Evolutionary conservation across 495 filamentous ascomycete species (phyloP), one percentile per base, ranked within the genome.

Genomic region (Aspergillus carlsbadensis): DNA sequence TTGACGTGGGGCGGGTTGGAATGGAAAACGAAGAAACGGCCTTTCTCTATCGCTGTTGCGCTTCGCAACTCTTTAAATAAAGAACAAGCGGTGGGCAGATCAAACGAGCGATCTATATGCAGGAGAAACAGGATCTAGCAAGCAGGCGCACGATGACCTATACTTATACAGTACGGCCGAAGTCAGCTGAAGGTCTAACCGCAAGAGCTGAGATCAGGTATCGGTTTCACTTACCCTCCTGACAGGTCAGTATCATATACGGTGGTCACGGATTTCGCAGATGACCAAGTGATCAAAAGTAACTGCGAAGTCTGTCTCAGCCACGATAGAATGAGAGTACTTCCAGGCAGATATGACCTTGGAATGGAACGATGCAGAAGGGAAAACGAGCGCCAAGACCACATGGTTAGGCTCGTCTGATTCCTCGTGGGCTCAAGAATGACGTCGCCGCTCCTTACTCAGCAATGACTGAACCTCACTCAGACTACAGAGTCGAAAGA

Each of bases 371-470:
- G 35, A 37, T 10, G 22, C 50, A 45, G 43, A 37, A 51, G 37
- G 43, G 18, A 39, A 58, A 42, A 39, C 22, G 22, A 35, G 31
- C 49, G 47, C 33, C 36, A 52, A 54, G 22, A 37, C 24, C 53
- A 52, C 41, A 48, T 52, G 45, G 56, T 52, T 56, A 34, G 44
- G 24, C 43, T 46, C 46, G 41, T 52, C 49, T 61, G 62, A 65
- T 58, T 24, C 54, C 63, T 62, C 63, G 63, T 65, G 62, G 64
- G 66, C 55, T n/a, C 21, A 15, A 40, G 37, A 18, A 53, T 59
- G 60, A 69, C 67, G 67, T 67, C 65, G 65, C 65, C 60, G 46
- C 36, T 36, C 42, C 41, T 44, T 54, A 56, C 51, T 58, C 31
- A 40, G 21, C 39, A 11, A 15, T 13, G 34, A 22, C 44, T 24